These are phyloP conservation scores for Nectriaceae sp. DNA, from an alignment of 2,329 filamentous ascomycete species.

Conservation along the genomic window DNA sequence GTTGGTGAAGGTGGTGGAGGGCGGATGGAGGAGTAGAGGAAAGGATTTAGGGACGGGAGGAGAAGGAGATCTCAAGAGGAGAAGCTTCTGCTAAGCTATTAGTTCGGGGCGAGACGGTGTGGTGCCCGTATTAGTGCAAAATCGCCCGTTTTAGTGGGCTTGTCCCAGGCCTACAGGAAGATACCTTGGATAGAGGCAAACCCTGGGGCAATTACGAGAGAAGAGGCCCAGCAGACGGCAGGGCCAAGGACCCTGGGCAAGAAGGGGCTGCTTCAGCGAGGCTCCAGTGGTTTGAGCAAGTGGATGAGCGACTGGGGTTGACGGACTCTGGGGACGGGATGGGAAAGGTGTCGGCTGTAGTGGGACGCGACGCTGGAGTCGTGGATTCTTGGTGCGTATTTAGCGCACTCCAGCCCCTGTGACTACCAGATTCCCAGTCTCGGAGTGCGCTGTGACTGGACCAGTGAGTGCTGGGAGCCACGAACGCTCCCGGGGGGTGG, in stretches of 20 bases:
- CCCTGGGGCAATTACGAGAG: too few species aligned
- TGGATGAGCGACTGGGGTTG: too few species aligned
- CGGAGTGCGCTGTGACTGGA: not conserved
- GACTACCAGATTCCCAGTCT: not conserved
- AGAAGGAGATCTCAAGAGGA: not conserved
- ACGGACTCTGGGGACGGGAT: constrained; percentile 25
- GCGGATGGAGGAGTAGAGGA: not conserved
- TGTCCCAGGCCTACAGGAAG: not conserved
- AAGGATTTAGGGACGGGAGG: not conserved
- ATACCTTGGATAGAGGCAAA: too few species aligned
- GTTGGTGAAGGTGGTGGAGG: not conserved
- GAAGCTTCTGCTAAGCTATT: not conserved
- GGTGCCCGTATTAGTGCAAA: not conserved
- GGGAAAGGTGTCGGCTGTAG: constrained; percentile 21
- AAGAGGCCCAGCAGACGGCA: constrained; percentile 11
- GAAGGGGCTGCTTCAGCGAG: constrained; percentile 6
- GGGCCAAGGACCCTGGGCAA: constrained; percentile 13
- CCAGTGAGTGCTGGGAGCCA: not conserved
- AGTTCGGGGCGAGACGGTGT: not conserved
- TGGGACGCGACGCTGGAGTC: not conserved
- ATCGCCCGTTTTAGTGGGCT: not conserved
- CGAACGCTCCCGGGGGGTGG: constrained; percentile 16
- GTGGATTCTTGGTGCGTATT: not conserved
- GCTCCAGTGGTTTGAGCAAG: too few species aligned
- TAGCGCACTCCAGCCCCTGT: not conserved